Base-by-base conservation (phyloP, 2,329 filamentous ascomycete species). In the Alternaria brassicicola region DNA sequence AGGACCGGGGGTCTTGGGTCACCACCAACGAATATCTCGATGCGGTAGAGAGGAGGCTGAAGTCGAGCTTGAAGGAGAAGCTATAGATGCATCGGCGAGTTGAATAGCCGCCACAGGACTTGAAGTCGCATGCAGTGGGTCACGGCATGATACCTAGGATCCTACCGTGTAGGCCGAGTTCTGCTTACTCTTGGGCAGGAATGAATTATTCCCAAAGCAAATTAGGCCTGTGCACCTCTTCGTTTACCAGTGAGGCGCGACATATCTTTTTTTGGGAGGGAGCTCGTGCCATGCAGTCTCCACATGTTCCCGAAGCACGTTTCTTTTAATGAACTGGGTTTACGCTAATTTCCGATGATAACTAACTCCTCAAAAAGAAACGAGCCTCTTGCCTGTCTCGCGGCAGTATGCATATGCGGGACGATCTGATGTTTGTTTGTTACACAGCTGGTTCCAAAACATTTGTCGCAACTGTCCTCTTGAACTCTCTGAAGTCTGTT, bases 11-110 rank as follows among this genome's bases (percentile, higher is more conserved):
- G 71, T 89, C 92, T 75, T 98, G 93, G 81, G 95, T 96, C 69
- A 97, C 93, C 52, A 98, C 94, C 57, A 86, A 84, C 69, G 72
- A 96, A 83, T 99, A 98, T 83, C 82, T 99, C 75, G 87, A 90
- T 75, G 94, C 94, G 38, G 94, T 98, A 49, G 94, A 98, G 88
- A 89, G 87, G 80, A 85, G 93, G 74, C 85, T 99, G 82, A 93
- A 94, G 87, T 82, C 82, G 65, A 87, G 87, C 69, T 82, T 97
- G 72, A 90, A 89, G 84, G 84, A 88, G 81, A 93, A 92, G 86
- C 78, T 92, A 81, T 92, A 83, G 62, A 49, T 36, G 49, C 31
- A 15, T n/a, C 17, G 19, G 26, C 23, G 49, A 39, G 51, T 48
- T 31, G 23, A 54, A 43, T 36, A 43, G 13, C 35, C 25, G 43